Evolutionary conservation across 441 rosid species (phyloP).

Genomic region (Theobroma grandiflorum): DNA sequence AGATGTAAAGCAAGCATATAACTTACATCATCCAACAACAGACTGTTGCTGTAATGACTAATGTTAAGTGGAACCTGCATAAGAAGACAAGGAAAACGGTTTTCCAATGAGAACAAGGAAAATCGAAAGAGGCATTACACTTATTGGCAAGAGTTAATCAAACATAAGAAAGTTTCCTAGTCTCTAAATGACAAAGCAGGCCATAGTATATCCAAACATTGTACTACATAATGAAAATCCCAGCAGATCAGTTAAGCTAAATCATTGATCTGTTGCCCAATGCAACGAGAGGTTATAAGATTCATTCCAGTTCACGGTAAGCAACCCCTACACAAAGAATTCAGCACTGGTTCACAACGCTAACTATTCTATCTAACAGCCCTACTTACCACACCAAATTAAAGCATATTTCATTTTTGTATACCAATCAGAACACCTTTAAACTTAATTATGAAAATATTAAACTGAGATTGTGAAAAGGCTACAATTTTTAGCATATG

Average conservation of each 20-base stretch:
- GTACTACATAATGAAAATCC: background rate
- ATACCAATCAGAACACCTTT: background rate
- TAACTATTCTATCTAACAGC: background rate
- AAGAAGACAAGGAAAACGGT: constrained; percentile 25
- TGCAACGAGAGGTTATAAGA: background rate
- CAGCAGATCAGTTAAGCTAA: background rate
- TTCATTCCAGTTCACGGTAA: background rate
- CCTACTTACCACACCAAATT: background rate
- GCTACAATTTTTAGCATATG: background rate
- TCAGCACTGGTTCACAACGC: constrained; percentile 1
- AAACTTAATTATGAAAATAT: background rate
- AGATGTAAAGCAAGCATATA: constrained; percentile 23
- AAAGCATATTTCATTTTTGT: background rate
- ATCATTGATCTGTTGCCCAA: background rate
- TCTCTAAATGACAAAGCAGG: background rate
- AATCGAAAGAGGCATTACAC: background rate
- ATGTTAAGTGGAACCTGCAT: constrained; percentile 82
- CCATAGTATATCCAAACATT: background rate
- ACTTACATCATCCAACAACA: constrained; percentile 99
- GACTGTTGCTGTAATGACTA: constrained; percentile 90
- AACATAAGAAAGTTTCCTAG: background rate
- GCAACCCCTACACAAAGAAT: background rate
- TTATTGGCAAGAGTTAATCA: background rate
- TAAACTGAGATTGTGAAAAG: background rate
- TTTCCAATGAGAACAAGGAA: background rate